phyloP scores from a whole-genome alignment of 129 eudicot species.

The Flaveria linearis region DNA sequence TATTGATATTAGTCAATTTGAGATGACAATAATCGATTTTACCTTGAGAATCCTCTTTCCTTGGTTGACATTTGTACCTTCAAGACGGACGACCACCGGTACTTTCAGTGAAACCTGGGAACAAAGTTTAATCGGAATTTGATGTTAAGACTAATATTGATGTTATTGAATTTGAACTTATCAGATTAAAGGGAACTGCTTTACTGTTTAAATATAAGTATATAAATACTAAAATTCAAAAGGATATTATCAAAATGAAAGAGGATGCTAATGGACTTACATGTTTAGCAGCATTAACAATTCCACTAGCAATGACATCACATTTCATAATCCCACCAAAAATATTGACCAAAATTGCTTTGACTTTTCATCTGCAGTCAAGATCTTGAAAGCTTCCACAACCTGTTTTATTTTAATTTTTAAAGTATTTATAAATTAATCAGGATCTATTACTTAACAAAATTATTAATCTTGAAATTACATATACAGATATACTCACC shows the following conservation, averaged over 20 bases:
- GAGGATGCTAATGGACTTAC: slow-evolving; percentile 33
- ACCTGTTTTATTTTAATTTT: too few relatives aligned
- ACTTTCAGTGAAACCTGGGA: slow-evolving; percentile 85
- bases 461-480: too few relatives aligned
- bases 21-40: slow-evolving; percentile 9
- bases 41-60: slow-evolving; percentile 99
- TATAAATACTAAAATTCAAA: neutral
- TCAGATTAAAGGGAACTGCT: neutral
- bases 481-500: too few relatives aligned
- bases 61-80: slow-evolving; percentile 96
- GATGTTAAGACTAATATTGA: neutral
- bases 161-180: neutral
- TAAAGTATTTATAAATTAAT: too few relatives aligned
- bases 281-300: too few relatives aligned
- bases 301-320: too few relatives aligned
- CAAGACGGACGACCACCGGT: slow-evolving; percentile 92
- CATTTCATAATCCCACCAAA: too few relatives aligned
- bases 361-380: too few relatives aligned
- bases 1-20: neutral
- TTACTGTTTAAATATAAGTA: neutral
- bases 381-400: too few relatives aligned
- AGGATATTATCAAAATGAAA: neutral
- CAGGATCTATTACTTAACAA: too few relatives aligned
- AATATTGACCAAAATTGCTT: too few relatives aligned
- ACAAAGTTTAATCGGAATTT: slow-evolving; percentile 13